A percentile compares a stretch with the other conserved stretches of the same genome.
Conservation (phyloP, 331 rosid species). For the Pyracantha coccinea region DNA sequence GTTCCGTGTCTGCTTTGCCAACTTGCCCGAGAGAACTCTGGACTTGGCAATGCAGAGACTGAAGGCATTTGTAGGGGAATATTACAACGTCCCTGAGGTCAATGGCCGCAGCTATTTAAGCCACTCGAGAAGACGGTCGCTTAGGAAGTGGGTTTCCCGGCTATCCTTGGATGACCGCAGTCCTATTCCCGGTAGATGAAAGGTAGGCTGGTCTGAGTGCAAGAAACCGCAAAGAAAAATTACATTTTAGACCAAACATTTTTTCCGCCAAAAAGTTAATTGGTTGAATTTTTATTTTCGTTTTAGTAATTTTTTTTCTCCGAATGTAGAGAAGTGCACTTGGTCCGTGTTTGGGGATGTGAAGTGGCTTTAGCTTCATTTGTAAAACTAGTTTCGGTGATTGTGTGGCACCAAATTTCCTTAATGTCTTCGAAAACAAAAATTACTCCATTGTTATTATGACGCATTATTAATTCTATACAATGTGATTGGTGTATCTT, state of each 20-base stretch:
- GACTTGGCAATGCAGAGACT: slow-evolving; percentile 63
- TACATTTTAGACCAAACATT: not conserved
- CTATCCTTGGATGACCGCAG: slow-evolving; percentile 54
- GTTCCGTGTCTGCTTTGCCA: slow-evolving; percentile 90
- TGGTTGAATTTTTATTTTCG: not conserved
- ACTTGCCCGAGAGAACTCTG: slow-evolving; percentile 64
- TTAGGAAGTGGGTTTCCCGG: slow-evolving; percentile 88
- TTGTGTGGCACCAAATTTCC: slow-evolving; percentile 5
- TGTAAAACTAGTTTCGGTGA: slow-evolving; percentile 18
- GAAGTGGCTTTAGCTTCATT: slow-evolving; percentile 42
- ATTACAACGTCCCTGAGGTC: slow-evolving; percentile 5
- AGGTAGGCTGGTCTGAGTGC: slow-evolving; percentile 39
- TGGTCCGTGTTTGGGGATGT: slow-evolving; percentile 52
- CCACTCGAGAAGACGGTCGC: slow-evolving; percentile 37
- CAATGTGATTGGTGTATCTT: not conserved
- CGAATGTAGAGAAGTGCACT: slow-evolving; percentile 47
- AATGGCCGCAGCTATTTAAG: slow-evolving; percentile 9
- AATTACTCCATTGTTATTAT: slow-evolving; percentile 2
- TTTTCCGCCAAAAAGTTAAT: not conserved
- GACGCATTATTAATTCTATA: not conserved
- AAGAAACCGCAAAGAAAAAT: not conserved
- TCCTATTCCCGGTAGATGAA: slow-evolving; percentile 34
- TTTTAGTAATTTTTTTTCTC: not conserved
- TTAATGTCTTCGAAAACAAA: not conserved
- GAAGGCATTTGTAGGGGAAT: slow-evolving; percentile 42